Evolutionary conservation across 768 basidiomycete genomes (phyloP), one percentile per base, ranked within the genome.

Genomic region (Boletus vermiculosoides): DNA sequence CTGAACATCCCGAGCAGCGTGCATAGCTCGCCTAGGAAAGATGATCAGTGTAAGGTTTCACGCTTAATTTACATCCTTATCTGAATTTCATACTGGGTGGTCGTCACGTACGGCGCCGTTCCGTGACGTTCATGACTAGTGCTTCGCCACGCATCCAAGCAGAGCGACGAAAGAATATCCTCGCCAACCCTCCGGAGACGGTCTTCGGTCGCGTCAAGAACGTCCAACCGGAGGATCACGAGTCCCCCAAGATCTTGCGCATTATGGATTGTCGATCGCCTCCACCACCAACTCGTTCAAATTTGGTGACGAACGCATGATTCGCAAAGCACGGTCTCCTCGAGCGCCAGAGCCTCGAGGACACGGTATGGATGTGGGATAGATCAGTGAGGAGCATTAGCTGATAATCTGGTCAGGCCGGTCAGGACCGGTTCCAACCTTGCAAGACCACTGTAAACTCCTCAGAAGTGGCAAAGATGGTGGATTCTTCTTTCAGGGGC

Each of bases 231-330:
- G 57, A 58, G 41, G 58, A 63, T 40, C 49, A 60, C 2, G 2
- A 80, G 71, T 52, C 84, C 65, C 73, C 73, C 0, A 64, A 67
- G 45, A 79, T 81, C 53, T 71, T 78, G 0, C 77, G 78, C 25
- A 78, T 85, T 45, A 63, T 84, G 16, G 79, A 60, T 80, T 86
- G 0, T 88, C 86, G 0, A 86, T 87, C 47, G 83, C 81, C 0
- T 88, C 88, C 2, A 83, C 83, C 0, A 73, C 80, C 0, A 46
- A 50, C 36, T 87, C 87, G 7, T 78, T 73, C 62, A 78, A 83
- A 45, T 88, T 90, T 61, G 87, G 87, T 3, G 80, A 77, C 39
- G 85, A 87, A 45, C 77, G 82, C 16, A 88, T 90, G 86, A 82
- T 86, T 64, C 78, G 85, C 87, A 9, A 78, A 79, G 50, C 77